Conservation (phyloP, 257 asterid genomes). For the Galeopsis tetrahit region DNA sequence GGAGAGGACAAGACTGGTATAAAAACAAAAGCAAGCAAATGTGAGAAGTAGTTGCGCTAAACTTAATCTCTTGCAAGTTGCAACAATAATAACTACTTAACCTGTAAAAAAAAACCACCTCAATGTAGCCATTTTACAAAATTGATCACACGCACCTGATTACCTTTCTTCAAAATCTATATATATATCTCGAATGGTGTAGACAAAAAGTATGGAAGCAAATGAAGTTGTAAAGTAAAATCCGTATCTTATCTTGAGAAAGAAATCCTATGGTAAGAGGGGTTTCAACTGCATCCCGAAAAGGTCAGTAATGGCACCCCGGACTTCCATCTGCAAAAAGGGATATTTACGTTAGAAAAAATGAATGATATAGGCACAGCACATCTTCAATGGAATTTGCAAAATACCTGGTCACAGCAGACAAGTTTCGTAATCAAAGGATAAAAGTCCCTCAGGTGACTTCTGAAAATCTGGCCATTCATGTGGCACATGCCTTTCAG, state of each 20-base stretch:
- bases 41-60: neutral
- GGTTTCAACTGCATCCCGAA: slow-evolving; percentile 72
- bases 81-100: slow-evolving; percentile 3
- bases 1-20: neutral
- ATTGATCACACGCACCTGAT: slow-evolving; percentile 29
- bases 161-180: slow-evolving; percentile 27
- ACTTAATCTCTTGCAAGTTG: neutral
- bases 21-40: neutral
- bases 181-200: neutral
- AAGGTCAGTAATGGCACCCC: slow-evolving; percentile 87
- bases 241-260: slow-evolving; percentile 17
- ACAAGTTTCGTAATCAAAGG: slow-evolving; percentile 92
- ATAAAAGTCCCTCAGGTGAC: slow-evolving; percentile 83
- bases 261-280: slow-evolving; percentile 47
- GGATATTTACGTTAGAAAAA: neutral
- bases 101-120: slow-evolving; percentile 20
- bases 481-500: slow-evolving; percentile 83
- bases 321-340: slow-evolving; percentile 86
- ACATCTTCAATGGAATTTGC: neutral
- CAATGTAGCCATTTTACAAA: slow-evolving; percentile 30
- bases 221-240: slow-evolving; percentile 19
- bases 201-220: slow-evolving; percentile 19
- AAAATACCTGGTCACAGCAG: slow-evolving; percentile 87
- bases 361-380: neutral
- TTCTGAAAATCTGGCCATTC: slow-evolving; percentile 78